Evolutionary conservation across 495 filamentous ascomycete genomes (phyloP), one percentile per base, ranked within the genome.

Genomic region (Friedmanniomyces simplex): DNA sequence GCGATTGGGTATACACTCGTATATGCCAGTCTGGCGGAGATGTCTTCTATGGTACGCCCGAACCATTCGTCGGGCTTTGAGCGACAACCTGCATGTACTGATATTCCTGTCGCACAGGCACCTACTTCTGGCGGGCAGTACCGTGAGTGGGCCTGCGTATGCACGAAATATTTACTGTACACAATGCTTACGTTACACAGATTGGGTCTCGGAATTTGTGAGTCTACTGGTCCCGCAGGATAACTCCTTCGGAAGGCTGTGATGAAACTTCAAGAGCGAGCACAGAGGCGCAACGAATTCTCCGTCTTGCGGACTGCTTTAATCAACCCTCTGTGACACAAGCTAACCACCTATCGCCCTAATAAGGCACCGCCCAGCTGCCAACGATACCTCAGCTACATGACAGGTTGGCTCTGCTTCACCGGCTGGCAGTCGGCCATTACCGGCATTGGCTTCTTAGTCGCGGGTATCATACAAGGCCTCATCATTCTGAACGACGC

Each of bases 401-500:
- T 66, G 16, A 42, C 43, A 18, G 63, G 60, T 39, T 64, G 63
- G 63, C 34, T 62, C 5, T 58, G 56, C 49, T 22, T 61, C 13
- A 53, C 50, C 7, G 60, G 61, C 6, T 63, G 61, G 57, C 57
- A 60, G 18, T 46, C 51, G 0, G 30, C 18, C 25, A 26, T 61
- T n/a, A 55, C 63, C 20, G 30, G 37, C 26, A 50, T 54, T n/a
- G 26, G 28, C 26, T 64, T 53, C 58, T n/a, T 64, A 1, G 54
- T 43, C 13, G 74, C 73, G 1, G 72, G 68, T 0, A 58, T 75
- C 50, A 53, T 67, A 6, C 50, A 57, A 56, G 58, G 60, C 16
- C 8, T 62, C 12, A 50, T 60, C 34, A 24, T 50, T 12, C 32
- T 65, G 0, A 54, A 49, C 8, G 52, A 73, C 20, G 46, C 65